A percentile compares a stretch with the other conserved stretches of the same genome.
Evolutionary conservation across 345 rosid species (phyloP).

Genomic region (Abelmoschus esculentus): DNA sequence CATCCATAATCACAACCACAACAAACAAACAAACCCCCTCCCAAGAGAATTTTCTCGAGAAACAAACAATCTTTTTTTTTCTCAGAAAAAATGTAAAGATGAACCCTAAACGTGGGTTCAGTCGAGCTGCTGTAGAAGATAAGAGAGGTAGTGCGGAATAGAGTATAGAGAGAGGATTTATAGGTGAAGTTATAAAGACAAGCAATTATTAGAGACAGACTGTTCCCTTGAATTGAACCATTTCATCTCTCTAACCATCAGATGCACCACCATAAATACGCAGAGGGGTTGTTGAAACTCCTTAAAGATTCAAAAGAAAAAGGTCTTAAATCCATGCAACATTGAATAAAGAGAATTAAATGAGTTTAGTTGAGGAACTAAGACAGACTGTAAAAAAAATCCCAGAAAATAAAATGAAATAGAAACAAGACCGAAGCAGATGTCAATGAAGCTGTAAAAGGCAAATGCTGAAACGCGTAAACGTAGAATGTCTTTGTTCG

Average conservation of each 20-base stretch:
- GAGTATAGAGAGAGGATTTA: conserved; percentile 30
- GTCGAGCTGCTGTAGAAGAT: too few relatives aligned
- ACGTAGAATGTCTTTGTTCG: neutral
- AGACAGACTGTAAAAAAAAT: neutral
- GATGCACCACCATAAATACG: neutral
- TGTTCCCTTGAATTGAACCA: neutral
- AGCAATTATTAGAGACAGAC: neutral
- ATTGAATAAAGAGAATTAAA: neutral
- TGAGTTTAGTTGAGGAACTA: neutral
- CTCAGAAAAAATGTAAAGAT: too few relatives aligned
- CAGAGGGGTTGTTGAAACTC: neutral
- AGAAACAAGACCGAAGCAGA: neutral
- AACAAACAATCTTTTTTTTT: neutral
- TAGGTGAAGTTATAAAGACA: conserved; percentile 29
- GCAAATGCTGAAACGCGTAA: neutral
- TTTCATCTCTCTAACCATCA: too few relatives aligned
- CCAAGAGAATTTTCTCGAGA: neutral
- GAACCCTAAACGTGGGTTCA: too few relatives aligned
- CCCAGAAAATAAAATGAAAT: neutral
- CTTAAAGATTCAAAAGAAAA: neutral
- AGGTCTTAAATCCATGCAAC: neutral
- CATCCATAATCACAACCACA: conserved; percentile 24
- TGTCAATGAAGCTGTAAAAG: neutral
- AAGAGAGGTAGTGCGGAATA: too few relatives aligned
- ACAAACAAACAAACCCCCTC: neutral